Percentiles rank a stretch among this genome's conserved stretches.
Evolutionary conservation across 768 basidiomycete species (phyloP).

Genomic region (Podaxis sp.): DNA sequence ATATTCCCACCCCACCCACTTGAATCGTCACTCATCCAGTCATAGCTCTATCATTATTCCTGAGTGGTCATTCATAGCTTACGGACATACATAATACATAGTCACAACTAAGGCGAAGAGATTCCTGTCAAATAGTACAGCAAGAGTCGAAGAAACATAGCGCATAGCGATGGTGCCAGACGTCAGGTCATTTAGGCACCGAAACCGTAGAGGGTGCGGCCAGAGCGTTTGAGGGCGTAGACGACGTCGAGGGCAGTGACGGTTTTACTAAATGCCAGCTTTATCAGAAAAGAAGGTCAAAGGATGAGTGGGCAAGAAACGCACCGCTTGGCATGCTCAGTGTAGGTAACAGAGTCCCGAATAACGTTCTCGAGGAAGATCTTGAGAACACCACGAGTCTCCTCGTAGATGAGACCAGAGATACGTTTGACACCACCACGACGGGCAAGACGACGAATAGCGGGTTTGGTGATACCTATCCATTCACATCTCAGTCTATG

Average conservation of each 20-base stretch:
- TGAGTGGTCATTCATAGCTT: slow-evolving; percentile 1
- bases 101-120: neutral
- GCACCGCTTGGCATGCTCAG: slow-evolving; percentile 86
- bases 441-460: slow-evolving; percentile 78
- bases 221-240: slow-evolving; percentile 71
- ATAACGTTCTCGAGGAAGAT: slow-evolving; percentile 73
- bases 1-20: slow-evolving; percentile 10
- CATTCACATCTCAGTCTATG: neutral
- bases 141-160: neutral
- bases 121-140: neutral
- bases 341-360: slow-evolving; percentile 90
- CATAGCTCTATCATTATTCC: neutral
- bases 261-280: slow-evolving; percentile 51
- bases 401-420: slow-evolving; percentile 74
- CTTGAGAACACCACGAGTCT: slow-evolving; percentile 81
- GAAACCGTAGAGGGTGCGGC: slow-evolving; percentile 81
- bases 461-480: slow-evolving; percentile 52
- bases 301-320: slow-evolving; percentile 16
- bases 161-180: neutral
- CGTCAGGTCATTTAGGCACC: slow-evolving; percentile 47
- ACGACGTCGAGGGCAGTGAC: slow-evolving; percentile 87
- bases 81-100: slow-evolving; percentile 12
- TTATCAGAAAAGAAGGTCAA: neutral
- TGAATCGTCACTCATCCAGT: neutral
- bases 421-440: slow-evolving; percentile 85